These are phyloP conservation scores for Phytophthora nicotianae DNA, from an alignment of 352 stramenopile species.

Conservation along the genomic window DNA sequence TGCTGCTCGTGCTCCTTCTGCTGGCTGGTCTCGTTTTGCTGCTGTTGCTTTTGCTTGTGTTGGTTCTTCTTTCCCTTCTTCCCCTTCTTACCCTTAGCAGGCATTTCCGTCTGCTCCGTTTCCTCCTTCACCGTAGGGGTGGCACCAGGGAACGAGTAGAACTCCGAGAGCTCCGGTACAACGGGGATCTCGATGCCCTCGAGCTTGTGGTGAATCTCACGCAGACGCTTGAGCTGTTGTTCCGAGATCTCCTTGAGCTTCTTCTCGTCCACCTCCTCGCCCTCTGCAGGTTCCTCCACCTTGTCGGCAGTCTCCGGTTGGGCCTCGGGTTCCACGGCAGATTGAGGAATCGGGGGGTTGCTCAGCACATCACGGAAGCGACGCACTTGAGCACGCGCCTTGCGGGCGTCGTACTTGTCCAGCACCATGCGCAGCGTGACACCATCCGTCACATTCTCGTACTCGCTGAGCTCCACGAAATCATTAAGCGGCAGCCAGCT, in stretches of 20 bases:
- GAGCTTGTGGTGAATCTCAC: conserved; percentile 85
- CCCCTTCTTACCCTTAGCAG: conserved; percentile 43
- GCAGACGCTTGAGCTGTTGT: conserved; percentile 79
- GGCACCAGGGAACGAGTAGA: conserved; percentile 59
- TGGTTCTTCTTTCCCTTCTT: conserved; percentile 51
- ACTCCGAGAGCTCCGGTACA: conserved; percentile 59
- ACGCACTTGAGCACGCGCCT: conserved; percentile 81
- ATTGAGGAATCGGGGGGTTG: conserved; percentile 85
- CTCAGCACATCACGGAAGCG: conserved; percentile 82
- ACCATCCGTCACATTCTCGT: conserved; percentile 70
- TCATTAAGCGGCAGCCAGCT: conserved; percentile 74
- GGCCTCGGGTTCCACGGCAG: conserved; percentile 25
- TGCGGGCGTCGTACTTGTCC: conserved; percentile 88
- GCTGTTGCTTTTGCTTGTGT: conserved; percentile 32
- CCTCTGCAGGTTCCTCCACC: conserved; percentile 21
- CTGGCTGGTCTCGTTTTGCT: conserved; percentile 35
- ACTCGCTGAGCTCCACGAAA: conserved; percentile 87
- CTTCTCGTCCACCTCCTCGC: conserved; percentile 48
- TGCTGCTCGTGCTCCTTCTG: conserved; percentile 41
- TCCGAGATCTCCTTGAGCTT: conserved; percentile 77
- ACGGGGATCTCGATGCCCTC: conserved; percentile 79
- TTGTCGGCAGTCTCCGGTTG: conserved; percentile 27
- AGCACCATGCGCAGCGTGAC: conserved; percentile 80
- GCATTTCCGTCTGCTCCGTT: conserved; percentile 25
- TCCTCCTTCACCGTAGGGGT: conserved; percentile 10